These are phyloP conservation scores for Trichophyton rubrum DNA, from an alignment of 2,329 filamentous ascomycete species.

Conservation along the genomic window DNA sequence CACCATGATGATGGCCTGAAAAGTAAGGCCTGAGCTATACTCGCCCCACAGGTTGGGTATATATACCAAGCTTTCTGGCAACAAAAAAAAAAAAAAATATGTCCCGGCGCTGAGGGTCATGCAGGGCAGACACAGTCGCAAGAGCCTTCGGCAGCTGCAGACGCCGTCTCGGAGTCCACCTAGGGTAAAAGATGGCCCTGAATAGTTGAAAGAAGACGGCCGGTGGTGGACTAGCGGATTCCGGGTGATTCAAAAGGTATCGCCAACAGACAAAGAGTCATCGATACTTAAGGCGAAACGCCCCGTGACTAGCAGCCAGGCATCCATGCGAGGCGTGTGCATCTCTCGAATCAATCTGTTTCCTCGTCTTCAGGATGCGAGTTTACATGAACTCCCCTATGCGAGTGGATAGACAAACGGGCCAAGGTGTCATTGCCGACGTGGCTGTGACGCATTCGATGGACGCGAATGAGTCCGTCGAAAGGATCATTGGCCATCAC, in stretches of 20 bases:
- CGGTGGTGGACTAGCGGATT: too few species aligned
- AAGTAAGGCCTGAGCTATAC: background rate
- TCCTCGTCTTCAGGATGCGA: background rate
- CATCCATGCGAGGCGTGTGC: background rate
- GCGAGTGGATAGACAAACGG: background rate
- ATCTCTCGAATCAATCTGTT: background rate
- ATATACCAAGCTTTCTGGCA: background rate
- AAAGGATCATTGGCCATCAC: background rate
- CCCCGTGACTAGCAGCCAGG: background rate
- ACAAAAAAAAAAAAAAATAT: background rate
- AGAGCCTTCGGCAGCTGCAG: background rate
- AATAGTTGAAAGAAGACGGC: too few species aligned
- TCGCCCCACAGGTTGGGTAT: background rate
- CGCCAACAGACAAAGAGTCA: background rate
- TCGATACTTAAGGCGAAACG: background rate
- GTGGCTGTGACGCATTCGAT: background rate
- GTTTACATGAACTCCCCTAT: background rate
- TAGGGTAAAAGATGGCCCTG: background rate
- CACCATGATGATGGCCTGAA: background rate
- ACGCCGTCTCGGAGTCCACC: background rate
- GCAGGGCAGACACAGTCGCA: background rate
- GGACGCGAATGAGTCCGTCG: background rate
- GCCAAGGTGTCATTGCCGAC: background rate
- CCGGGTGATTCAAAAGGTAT: too few species aligned
- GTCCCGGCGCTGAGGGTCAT: background rate